These are phyloP conservation scores for Debaryomyces maramus DNA, from an alignment of 805 yeast species.

Conservation along the genomic window DNA sequence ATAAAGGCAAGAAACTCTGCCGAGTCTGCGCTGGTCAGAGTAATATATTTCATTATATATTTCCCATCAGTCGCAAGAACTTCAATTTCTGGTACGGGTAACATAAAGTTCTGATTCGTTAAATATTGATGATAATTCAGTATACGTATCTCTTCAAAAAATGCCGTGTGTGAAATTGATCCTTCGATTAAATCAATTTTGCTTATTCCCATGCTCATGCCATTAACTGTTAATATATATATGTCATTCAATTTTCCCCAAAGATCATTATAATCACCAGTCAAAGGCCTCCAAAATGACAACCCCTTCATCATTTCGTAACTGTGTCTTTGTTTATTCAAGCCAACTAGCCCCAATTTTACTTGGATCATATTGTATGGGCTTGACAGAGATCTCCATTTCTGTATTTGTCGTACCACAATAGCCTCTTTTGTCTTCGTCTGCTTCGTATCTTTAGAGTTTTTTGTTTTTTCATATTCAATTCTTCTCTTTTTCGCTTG, in stretches of 20 bases:
- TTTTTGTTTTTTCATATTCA: background rate
- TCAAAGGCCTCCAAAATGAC: background rate
- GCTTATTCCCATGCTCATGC: background rate
- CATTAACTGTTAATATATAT: background rate
- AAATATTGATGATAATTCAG: background rate
- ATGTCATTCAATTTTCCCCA: constrained; percentile 1
- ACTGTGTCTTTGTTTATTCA: background rate
- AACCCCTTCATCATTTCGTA: background rate
- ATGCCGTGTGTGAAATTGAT: background rate
- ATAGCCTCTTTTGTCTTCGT: background rate
- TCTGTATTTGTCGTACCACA: background rate
- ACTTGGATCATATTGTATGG: background rate
- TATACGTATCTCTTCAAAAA: background rate
- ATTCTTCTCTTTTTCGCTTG: constrained; percentile 19
- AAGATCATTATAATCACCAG: background rate
- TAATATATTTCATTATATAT: background rate
- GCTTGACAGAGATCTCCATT: background rate
- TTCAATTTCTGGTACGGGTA: constrained; percentile 1
- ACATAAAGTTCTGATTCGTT: background rate
- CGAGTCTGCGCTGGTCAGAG: background rate
- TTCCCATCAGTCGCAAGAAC: background rate
- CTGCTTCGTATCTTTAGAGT: background rate
- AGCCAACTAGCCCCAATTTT: background rate
- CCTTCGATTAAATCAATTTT: background rate
- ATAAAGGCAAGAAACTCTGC: constrained; percentile 1